Conservation (phyloP, 192 early-diverging fungal species). For the Coemansia sp. region DNA sequence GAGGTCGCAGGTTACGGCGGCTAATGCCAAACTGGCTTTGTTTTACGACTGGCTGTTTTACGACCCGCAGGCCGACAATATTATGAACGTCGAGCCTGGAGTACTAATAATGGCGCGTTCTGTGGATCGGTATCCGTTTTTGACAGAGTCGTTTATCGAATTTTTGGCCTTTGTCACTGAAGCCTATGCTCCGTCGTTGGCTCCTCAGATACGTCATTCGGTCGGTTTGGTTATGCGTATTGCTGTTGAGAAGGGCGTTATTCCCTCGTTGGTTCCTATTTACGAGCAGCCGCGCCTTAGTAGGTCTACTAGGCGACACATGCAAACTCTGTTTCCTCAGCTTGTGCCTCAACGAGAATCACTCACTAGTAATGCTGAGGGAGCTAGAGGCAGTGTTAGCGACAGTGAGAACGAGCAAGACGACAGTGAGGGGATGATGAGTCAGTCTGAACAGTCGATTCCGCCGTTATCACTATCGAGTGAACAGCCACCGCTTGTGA, state of each 20-base stretch:
- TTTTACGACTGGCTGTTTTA: conserved; percentile 84
- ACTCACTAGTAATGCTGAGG: conserved; percentile 8
- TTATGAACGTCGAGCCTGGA: conserved; percentile 78
- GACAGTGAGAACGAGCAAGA: conserved; percentile 1
- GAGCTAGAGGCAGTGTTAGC: neutral
- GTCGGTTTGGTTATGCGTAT: conserved; percentile 63
- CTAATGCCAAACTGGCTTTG: conserved; percentile 74
- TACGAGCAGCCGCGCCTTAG: conserved; percentile 48
- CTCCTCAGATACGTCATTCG: conserved; percentile 54
- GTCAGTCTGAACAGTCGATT: neutral
- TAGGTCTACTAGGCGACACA: conserved; percentile 19
- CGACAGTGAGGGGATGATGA: neutral
- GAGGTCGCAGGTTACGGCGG: conserved; percentile 62
- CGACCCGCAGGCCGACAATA: conserved; percentile 63
- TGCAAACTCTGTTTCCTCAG: conserved; percentile 42
- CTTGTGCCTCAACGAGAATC: conserved; percentile 32
- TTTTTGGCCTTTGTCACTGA: conserved; percentile 65
- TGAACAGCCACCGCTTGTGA: neutral
- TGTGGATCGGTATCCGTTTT: conserved; percentile 63
- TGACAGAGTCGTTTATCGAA: conserved; percentile 72
- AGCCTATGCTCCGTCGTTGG: conserved; percentile 63
- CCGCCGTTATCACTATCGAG: neutral
- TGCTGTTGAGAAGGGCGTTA: conserved; percentile 66
- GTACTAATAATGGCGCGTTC: conserved; percentile 76
- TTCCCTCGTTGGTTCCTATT: conserved; percentile 52